Evolutionary conservation across 2,329 filamentous ascomycete species (phyloP), one percentile per base, ranked within the genome.

Genomic region (Lecanicillium sp.): DNA sequence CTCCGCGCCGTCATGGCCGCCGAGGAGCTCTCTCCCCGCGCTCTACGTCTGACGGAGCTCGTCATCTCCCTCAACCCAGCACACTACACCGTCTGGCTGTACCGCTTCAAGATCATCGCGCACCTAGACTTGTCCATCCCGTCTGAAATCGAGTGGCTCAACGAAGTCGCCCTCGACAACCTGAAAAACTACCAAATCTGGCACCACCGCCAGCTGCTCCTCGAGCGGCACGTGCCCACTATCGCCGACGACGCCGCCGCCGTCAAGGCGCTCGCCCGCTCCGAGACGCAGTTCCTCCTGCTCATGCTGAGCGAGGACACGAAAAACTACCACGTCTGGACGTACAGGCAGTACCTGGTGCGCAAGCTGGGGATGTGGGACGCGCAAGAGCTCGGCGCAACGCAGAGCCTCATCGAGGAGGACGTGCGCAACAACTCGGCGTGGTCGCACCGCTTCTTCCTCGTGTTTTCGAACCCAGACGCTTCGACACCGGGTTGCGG

Each of bases 131-230:
- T 81, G 34, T 66, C 80, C 39, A 67, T 92, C 32, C 62, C 69
- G 3, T 72, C 81, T 43, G 92, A 98, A 61, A 71, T 96, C 33
- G 66, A 69, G 31, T 98, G 90, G 88, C 71, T 98, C 37, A 94
- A 96, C 61, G 69, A 78, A 10, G 79, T 92, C 19, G 86, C 90
- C 10, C 69, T 94, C 37, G 71, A 77, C 41, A 83, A 95, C 58
- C 79, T 94, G 54, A 98, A 98, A 63, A 98, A 97, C 66, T 98
- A 98, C 66, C 92, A 98, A 65, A 98, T 98, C 60, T 98, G 92
- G 86, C 79, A 83, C 58, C 79, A 82, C 52, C 72, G 79, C 18
- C 77, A 82, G 58, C 65, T 80, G n/a, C 66, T 84, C 22, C 66
- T 82, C 37, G 75, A 83, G 49, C 59, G 71, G 46, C 66, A 77